Base-by-base conservation (phyloP, 768 basidiomycete genomes). In the Boletellus sp. region DNA sequence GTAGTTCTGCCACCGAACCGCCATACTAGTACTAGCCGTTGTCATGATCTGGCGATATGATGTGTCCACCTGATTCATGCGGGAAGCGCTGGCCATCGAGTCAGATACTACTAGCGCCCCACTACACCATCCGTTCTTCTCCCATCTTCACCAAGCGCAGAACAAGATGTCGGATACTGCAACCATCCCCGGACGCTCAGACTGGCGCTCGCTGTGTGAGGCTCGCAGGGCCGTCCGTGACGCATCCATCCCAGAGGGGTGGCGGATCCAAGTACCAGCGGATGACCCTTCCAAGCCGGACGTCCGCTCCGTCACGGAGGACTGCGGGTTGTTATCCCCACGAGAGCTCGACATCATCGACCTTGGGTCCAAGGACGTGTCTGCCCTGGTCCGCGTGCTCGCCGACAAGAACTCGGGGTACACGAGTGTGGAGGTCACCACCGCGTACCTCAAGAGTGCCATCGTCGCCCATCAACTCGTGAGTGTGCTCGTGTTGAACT, bases 361-460 rank as follows among this genome's bases (percentile, higher is more conserved):
- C n/a, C 52, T 65, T 24, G 61, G 64, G 19, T 51, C 54, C 6
- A 63, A 47, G n/a, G 54, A 63, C n/a, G 63, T 64, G 17, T 48
- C 49, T 28, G 50, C 54, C 15, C 52, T 64, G 45, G 61, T 52
- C n/a, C 48, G 42, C 41, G 28, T 58, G 47, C 64, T 64, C 17
- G 49, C 52, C 16, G 51, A 63, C 42, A 59, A 40, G 38, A 22
- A 47, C 17, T 54, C 56, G 17, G 59, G 52, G 35, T 64, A 60
- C 48, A 60, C 64, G 23, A 64, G 56, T 39, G 6, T 63, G 6
- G 64, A 66, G 24, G 63, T 63, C 35, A 63, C 63, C 16, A 60
- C 56, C 1, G 63, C 64, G 2, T 64, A 64, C 38, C 60, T 62
- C 50, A 65, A 63, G 56, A 65, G 64, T 17, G 61, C 63, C n/a